Evolutionary conservation across 2,329 filamentous ascomycete genomes (phyloP), one percentile per base, ranked within the genome.

Genomic region (Macrophomina pseudophaseolina): DNA sequence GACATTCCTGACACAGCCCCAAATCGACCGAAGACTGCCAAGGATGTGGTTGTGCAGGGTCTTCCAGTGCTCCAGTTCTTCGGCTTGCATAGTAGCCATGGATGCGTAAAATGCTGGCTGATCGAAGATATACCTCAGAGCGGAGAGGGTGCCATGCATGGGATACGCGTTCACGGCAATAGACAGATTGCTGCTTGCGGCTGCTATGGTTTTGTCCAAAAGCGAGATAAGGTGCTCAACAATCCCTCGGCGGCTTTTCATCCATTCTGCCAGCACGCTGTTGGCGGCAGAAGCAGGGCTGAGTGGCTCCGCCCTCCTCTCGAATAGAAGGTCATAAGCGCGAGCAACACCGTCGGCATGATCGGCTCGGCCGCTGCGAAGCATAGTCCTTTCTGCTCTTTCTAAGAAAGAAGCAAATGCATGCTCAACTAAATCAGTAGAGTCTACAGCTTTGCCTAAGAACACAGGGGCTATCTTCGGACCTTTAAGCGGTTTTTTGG

Each of bases 341-440:
- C 92, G 88, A 40, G 94, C 94, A 56, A 95, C 89, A 9, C 94
- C 94, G 78, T 99, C 94, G 1, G 94, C 93, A 76, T 97, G 92
- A 74, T 98, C 94, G 12, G 93, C 94, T 68, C 95, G 87, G 28
- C 92, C 92, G 4, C 93, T 97, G 32, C 81, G 83, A 28, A 88
- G 84, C 67, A 92, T 89, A 40, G 87, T 80, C 4, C 79, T 77
- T 66, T 90, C 85, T 1, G 81, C 81, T 38, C 78, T 72, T 9
- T 69, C 49, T 8, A 80, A 65, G 33, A 78, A 78, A 1, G 53
- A 69, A 30, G 71, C 69, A 42, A 75, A 69, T 11, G 59, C 67
- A 33, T 44, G 56, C 6, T 51, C 48, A 4, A 62, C 49, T 4
- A 62, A 49, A 9, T 18, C 6, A 7, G 48, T 40, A 6, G 46